These are phyloP conservation scores for Recurvomyces mirabilis DNA, from an alignment of 495 filamentous ascomycete genomes.

Conservation along the genomic window DNA sequence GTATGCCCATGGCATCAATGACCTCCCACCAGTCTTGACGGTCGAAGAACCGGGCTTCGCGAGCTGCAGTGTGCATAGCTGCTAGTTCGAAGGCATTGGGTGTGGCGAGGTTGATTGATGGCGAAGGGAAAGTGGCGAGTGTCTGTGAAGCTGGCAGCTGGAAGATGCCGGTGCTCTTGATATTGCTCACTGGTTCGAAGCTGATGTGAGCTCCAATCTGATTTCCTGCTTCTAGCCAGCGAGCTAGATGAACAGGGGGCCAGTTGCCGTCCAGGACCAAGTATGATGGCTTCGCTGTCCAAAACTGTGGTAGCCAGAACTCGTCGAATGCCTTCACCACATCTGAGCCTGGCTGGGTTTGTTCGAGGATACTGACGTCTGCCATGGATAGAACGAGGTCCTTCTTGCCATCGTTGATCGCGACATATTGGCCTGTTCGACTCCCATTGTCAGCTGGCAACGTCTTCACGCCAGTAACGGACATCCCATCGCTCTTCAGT, in stretches of 20 bases:
- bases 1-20: conserved; percentile 61
- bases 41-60: conserved; percentile 53
- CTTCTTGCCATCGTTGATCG: conserved; percentile 73
- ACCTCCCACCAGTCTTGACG: conserved; percentile 60
- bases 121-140: conserved; percentile 46
- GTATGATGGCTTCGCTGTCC: conserved; percentile 51
- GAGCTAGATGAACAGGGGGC: conserved; percentile 47
- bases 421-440: conserved; percentile 80
- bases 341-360: conserved; percentile 15
- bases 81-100: conserved; percentile 75
- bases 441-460: conserved; percentile 39
- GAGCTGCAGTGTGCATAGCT: conserved; percentile 59
- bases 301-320: conserved; percentile 51
- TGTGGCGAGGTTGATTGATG: conserved; percentile 56
- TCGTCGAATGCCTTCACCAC: conserved; percentile 31
- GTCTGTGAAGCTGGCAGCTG: conserved; percentile 5
- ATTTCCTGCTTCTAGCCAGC: conserved; percentile 51
- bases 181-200: conserved; percentile 82
- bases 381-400: conserved; percentile 81
- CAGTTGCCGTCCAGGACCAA: conserved; percentile 78
- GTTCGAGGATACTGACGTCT: conserved; percentile 80
- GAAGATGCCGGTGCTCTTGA: conserved; percentile 66
- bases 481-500: conserved; percentile 51
- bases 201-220: conserved; percentile 46
- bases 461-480: conserved; percentile 49